Conservation (phyloP, 192 early-diverging fungal genomes). For the Coemansia guatemalensis region DNA sequence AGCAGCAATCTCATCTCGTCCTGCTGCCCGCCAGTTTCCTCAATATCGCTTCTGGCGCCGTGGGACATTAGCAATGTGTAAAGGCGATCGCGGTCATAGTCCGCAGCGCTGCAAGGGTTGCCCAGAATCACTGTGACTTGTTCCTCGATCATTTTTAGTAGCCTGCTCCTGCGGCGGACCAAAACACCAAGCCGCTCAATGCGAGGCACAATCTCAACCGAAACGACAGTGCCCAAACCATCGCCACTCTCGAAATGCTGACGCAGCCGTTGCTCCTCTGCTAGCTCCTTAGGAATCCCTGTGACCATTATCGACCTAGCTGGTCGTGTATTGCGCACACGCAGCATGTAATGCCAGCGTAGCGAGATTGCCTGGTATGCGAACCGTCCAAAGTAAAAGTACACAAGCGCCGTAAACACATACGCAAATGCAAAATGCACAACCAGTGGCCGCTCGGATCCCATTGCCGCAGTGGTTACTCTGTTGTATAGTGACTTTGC, state of each 20-base stretch:
- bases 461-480: conserved; percentile 32
- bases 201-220: conserved; percentile 59
- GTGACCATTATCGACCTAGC: conserved; percentile 70
- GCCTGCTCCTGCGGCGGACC: conserved; percentile 57
- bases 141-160: conserved; percentile 58
- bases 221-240: conserved; percentile 61
- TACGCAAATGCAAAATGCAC: conserved; percentile 55
- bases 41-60: not conserved
- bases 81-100: conserved; percentile 62
- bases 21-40: not conserved
- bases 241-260: conserved; percentile 61
- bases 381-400: conserved; percentile 49
- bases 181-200: conserved; percentile 58
- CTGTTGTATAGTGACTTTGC: conserved; percentile 23
- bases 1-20: conserved; percentile 20
- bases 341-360: conserved; percentile 54
- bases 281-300: conserved; percentile 61
- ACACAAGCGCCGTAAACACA: conserved; percentile 53
- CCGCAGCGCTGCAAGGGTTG: conserved; percentile 64
- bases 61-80: conserved; percentile 19
- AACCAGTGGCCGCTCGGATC: conserved; percentile 34
- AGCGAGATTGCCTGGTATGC: conserved; percentile 52
- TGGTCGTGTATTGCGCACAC: conserved; percentile 46
- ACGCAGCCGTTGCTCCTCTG: conserved; percentile 52
- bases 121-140: conserved; percentile 59